Evolutionary conservation across 176 grass and related monocot species (phyloP).

Genomic region (Metroxylon sagu): DNA sequence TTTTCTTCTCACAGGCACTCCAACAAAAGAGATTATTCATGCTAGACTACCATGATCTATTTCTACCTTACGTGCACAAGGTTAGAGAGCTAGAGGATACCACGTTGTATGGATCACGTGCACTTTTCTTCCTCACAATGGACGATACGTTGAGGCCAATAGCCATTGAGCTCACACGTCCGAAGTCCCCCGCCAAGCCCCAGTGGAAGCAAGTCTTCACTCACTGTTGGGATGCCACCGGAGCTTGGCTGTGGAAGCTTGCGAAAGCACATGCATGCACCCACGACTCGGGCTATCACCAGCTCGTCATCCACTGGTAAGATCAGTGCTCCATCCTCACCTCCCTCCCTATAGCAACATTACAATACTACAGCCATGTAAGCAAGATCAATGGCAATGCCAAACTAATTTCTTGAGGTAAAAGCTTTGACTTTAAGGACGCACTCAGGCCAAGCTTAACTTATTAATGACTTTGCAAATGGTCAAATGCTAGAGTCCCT

Average conservation of each 20-base stretch:
- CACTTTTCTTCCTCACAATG: slow-evolving; percentile 50
- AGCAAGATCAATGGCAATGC: too few species aligned
- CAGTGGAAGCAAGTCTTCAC: slow-evolving; percentile 49
- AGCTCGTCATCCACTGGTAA: slow-evolving; percentile 83
- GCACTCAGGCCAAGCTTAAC: too few species aligned
- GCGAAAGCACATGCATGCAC: slow-evolving; percentile 59
- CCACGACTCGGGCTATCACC: slow-evolving; percentile 79
- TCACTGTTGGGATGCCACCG: slow-evolving; percentile 44
- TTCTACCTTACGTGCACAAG: slow-evolving; percentile 59
- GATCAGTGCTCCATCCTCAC: too few species aligned
- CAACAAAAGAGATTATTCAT: slow-evolving; percentile 51
- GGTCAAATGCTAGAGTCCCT: too few species aligned
- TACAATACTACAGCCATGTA: too few species aligned
- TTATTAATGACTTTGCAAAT: too few species aligned
- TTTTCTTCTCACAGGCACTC: slow-evolving; percentile 30
- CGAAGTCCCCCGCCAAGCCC: slow-evolving; percentile 43
- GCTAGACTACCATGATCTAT: slow-evolving; percentile 80
- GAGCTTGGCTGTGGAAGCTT: slow-evolving; percentile 74
- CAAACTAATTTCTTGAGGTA: too few species aligned
- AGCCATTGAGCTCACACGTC: slow-evolving; percentile 65
- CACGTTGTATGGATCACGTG: slow-evolving; percentile 64
- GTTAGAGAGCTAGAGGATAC: slow-evolving; percentile 31
- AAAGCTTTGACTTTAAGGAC: too few species aligned
- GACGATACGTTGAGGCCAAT: slow-evolving; percentile 46
- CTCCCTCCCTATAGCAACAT: neutral